Evolutionary conservation across 2,329 filamentous ascomycete species (phyloP), one percentile per base, ranked within the genome.

Genomic region (Fusarium drepaniforme): DNA sequence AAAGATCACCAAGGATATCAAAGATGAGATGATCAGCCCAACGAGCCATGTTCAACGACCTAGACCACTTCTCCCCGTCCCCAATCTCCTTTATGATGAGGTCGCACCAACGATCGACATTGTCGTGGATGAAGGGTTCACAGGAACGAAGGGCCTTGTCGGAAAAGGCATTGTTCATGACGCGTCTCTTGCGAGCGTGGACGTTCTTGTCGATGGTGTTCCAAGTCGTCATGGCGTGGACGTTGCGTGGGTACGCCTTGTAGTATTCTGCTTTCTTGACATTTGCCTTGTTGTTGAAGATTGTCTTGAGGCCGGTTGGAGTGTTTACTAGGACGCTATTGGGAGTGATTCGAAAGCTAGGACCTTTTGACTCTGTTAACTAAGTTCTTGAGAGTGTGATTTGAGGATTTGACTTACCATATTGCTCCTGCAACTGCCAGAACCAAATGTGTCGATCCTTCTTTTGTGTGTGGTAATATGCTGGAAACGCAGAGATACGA

Each of bases 401-500:
- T 23, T 21, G 23, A 13, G 33, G 42, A 13, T 13, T 15, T 8
- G 18, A 46, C 21, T 23, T 23, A 15, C 76, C 76, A 42, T 78
- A 78, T 42, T 67, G 61, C 30, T 72, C 30, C 56, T 78, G 76
- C 4, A 77, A 40, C 8, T 56, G 42, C 56, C 65, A 71, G 44
- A 74, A 56, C 75, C 75, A 77, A 4, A 77, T 44, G 25, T 78
- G 75, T 12, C 75, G 69, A 51, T 78, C 66, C 7, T 70, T 63
- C 16, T 67, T 75, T 30, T 46, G 51, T 0, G 75, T 75, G 40
- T 78, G 76, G n/a, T 61, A 68, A 23, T 74, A 74, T 7, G 74
- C 66, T 25, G 74, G 74, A 7, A 74, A 68, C n/a, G 68, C 73
- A 8, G 73, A 75, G 18, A 90, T 86, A 62, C 84, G 85, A 30